Percentiles rank a stretch among this genome's conserved stretches.
Evolutionary conservation across 768 basidiomycete genomes (phyloP).

Genomic region (Clathrus columnatus): DNA sequence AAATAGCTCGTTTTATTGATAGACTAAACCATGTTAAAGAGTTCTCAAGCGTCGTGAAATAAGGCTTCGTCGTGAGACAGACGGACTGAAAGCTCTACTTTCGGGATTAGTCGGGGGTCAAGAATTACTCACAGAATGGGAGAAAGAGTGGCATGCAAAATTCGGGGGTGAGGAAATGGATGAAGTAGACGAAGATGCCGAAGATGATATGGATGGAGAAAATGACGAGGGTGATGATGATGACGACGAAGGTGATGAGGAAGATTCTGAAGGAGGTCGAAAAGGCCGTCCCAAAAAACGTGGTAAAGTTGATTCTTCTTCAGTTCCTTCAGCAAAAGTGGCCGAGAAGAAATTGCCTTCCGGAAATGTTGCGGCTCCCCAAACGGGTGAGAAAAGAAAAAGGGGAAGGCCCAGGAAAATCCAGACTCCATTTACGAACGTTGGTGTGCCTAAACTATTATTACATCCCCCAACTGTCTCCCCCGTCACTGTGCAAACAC

Average conservation of each 20-base stretch:
- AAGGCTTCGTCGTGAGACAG: slow-evolving; percentile 65
- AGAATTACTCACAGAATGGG: slow-evolving; percentile 65
- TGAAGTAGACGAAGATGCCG: slow-evolving; percentile 30
- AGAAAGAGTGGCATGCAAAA: slow-evolving; percentile 58
- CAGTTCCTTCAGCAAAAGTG: slow-evolving; percentile 23
- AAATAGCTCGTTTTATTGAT: slow-evolving; percentile 4
- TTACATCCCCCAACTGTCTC: slow-evolving; percentile 15
- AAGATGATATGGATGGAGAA: slow-evolving; percentile 14
- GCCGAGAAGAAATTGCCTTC: slow-evolving; percentile 19
- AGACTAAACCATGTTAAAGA: slow-evolving; percentile 25
- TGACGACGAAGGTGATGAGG: slow-evolving; percentile 44
- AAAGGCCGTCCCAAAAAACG: slow-evolving; percentile 57
- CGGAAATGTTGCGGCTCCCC: slow-evolving; percentile 24
- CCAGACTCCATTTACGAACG: slow-evolving; percentile 29
- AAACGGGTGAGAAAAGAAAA: slow-evolving; percentile 62
- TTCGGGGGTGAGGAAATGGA: slow-evolving; percentile 75
- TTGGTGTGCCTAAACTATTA: slow-evolving; percentile 16
- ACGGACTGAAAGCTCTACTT: slow-evolving; percentile 61
- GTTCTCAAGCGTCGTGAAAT: slow-evolving; percentile 74
- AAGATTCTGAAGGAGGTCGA: slow-evolving; percentile 25
- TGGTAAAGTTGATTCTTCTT: slow-evolving; percentile 34
- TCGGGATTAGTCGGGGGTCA: slow-evolving; percentile 67
- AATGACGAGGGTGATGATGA: slow-evolving; percentile 36
- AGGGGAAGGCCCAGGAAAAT: slow-evolving; percentile 76
- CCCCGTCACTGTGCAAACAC: slow-evolving; percentile 19